Conservation (phyloP, 306 rosid species). For the Erythrophleum fordii region DNA sequence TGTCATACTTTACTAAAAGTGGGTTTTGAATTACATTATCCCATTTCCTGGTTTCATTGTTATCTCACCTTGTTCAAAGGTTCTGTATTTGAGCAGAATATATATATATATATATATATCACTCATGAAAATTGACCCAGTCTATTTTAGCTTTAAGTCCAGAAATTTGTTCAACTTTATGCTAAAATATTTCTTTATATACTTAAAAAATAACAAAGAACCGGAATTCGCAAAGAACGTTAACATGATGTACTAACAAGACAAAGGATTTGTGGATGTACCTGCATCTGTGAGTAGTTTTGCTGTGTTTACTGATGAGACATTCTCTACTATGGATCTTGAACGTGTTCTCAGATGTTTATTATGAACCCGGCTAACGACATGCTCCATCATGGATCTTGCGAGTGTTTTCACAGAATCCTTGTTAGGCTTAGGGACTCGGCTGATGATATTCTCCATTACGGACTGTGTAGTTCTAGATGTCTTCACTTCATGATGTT, state of each 20-base stretch:
- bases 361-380: constrained; percentile 32
- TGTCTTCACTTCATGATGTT: constrained; percentile 39
- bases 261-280: constrained; percentile 51
- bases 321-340: constrained; percentile 65
- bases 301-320: constrained; percentile 67
- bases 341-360: constrained; percentile 34
- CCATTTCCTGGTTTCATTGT: background rate
- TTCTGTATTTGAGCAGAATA: constrained; percentile 15
- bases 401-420: constrained; percentile 38
- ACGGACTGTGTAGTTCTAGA: constrained; percentile 41
- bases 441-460: constrained; percentile 40
- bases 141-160: background rate
- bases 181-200: background rate
- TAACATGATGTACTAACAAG: constrained; percentile 1
- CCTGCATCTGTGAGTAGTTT: constrained; percentile 93
- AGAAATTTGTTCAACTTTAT: constrained; percentile 29
- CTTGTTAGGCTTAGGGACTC: constrained; percentile 44
- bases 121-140: background rate
- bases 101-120: background rate
- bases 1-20: background rate
- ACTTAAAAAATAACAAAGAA: background rate
- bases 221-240: background rate
- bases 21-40: constrained; percentile 24
- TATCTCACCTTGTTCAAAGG: background rate
- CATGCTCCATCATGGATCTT: constrained; percentile 46